A percentile compares a stretch with the other conserved stretches of the same genome.
Conservation (phyloP, 2,329 filamentous ascomycete genomes). For the Hypoxylon sp. region DNA sequence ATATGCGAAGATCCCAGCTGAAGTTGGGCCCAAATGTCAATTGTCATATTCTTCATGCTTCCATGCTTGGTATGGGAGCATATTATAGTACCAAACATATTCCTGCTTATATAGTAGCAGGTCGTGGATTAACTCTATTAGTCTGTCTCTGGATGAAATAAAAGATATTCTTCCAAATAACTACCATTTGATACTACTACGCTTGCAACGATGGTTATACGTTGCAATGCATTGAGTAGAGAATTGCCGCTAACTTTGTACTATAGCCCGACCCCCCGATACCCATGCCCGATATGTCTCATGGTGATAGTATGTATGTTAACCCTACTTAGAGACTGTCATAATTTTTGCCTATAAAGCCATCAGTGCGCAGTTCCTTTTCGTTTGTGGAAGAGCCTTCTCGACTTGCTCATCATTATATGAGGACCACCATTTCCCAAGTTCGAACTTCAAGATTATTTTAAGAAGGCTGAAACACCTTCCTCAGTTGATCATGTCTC, state of each 20-base stretch:
- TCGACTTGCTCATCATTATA: neutral
- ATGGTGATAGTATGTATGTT: neutral
- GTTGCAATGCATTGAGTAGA: neutral
- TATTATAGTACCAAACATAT: neutral
- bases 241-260: neutral
- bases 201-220: neutral
- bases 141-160: too few species aligned
- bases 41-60: neutral
- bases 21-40: neutral
- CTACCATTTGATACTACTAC: neutral
- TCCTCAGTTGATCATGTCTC: neutral
- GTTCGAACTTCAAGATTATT: neutral
- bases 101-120: neutral
- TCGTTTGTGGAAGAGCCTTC: neutral
- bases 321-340: neutral
- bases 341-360: neutral
- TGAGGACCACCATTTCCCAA: neutral
- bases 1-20: neutral
- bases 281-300: neutral
- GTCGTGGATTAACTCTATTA: neutral
- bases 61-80: neutral
- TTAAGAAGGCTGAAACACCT: neutral
- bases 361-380: neutral
- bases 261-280: neutral
- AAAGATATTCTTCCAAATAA: too few species aligned